Conservation (phyloP, 352 stramenopile species). For the Globisporangium nodosum region DNA sequence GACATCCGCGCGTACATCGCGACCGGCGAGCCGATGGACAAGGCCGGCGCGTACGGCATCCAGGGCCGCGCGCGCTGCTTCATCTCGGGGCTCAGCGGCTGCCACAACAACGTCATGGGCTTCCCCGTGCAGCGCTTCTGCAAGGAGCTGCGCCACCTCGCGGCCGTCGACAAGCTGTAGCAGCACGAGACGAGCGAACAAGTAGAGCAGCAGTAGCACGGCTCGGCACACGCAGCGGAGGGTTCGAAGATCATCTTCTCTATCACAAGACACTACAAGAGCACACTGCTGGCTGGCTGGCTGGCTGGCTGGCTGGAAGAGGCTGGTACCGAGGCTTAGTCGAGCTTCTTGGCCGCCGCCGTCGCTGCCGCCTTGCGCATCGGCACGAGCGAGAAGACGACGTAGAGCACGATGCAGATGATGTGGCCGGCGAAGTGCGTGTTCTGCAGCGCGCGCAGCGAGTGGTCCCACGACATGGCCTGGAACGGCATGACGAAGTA, state of each 20-base stretch:
- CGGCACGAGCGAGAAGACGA: constrained; percentile 66
- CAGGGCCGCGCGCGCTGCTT: constrained; percentile 83
- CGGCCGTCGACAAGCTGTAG: constrained; percentile 35
- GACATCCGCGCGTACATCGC: constrained; percentile 82
- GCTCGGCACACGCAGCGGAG: neutral
- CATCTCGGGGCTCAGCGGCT: constrained; percentile 74
- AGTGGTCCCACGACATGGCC: constrained; percentile 56
- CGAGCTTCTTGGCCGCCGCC: constrained; percentile 43
- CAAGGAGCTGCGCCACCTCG: constrained; percentile 46
- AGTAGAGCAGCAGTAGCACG: neutral
- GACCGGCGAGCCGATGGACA: constrained; percentile 91
- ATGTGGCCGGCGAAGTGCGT: constrained; percentile 60
- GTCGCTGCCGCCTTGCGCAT: constrained; percentile 21
- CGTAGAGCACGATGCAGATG: constrained; percentile 59
- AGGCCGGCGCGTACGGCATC: constrained; percentile 88
- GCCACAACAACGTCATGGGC: constrained; percentile 90
- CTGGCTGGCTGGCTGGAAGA: no score
- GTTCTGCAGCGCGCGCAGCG: constrained; percentile 43
- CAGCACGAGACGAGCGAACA: neutral
- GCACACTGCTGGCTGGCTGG: neutral
- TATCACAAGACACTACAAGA: neutral
- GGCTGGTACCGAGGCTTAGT: constrained; percentile 17
- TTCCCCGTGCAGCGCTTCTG: constrained; percentile 82
- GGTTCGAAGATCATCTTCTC: neutral
- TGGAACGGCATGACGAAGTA: constrained; percentile 74